Percentiles rank a stretch among this genome's conserved stretches.
Conservation (phyloP, 495 filamentous ascomycete species). For the Annulohypoxylon maeteangense region DNA sequence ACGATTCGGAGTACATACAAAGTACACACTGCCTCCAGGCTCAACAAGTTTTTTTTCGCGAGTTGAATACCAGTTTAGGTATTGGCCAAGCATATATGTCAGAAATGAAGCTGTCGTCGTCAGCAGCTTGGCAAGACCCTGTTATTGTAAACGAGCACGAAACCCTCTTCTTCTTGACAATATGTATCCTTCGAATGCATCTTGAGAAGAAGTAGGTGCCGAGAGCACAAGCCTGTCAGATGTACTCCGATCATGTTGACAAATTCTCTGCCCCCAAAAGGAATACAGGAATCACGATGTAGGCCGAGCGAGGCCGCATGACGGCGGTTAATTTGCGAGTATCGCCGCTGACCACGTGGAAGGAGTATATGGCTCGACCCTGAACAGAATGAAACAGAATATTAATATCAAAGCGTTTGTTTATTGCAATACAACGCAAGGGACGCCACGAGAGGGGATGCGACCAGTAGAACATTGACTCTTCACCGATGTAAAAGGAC, state of each 20-base stretch:
- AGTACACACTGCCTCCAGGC: no score
- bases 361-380: neutral
- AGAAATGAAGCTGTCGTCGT: neutral
- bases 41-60: neutral
- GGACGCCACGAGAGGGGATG: slow-evolving; percentile 4
- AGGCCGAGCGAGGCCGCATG: neutral
- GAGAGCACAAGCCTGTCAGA: neutral
- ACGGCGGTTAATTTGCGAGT: neutral
- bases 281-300: neutral
- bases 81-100: neutral
- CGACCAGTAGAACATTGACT: slow-evolving; percentile 6
- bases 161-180: neutral
- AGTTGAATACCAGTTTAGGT: neutral
- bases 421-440: slow-evolving; percentile 9
- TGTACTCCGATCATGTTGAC: neutral
- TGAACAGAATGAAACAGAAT: neutral
- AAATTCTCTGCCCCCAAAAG: neutral
- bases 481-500: slow-evolving; percentile 24
- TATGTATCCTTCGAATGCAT: neutral
- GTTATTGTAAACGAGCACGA: neutral
- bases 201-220: neutral
- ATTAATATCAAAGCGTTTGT: neutral
- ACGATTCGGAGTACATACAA: neutral
- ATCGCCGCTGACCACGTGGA: neutral
- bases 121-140: neutral